Conservation (phyloP, 2,329 filamentous ascomycete species). For the Paecilomyces formosus region DNA sequence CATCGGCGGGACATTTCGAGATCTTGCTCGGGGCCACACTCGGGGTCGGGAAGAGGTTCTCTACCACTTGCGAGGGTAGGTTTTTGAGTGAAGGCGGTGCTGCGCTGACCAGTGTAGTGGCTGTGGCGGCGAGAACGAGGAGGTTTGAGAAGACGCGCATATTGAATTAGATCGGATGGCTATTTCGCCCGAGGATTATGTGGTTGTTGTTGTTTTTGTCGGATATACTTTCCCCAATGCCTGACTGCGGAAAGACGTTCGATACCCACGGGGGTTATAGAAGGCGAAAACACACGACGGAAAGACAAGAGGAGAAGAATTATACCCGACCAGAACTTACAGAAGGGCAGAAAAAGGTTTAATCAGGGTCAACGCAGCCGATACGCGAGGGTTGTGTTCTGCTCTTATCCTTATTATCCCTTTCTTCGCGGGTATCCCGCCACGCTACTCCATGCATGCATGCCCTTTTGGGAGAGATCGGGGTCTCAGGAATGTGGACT, state of each 20-base stretch:
- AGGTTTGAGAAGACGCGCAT: conserved; percentile 3
- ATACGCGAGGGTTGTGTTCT: neutral
- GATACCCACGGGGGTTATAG: neutral
- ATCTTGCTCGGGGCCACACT: neutral
- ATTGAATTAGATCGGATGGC: neutral
- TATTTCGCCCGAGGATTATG: no score
- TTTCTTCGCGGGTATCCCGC: neutral
- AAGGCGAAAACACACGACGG: neutral
- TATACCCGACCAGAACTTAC: neutral
- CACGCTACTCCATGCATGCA: neutral
- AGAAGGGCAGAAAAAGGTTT: neutral
- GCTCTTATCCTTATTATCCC: neutral
- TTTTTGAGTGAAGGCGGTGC: neutral
- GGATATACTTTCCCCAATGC: neutral
- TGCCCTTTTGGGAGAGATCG: neutral
- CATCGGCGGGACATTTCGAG: neutral
- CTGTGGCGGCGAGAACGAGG: neutral
- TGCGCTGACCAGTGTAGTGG: neutral
- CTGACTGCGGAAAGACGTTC: neutral
- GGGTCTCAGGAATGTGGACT: neutral
- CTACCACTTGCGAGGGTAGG: neutral
- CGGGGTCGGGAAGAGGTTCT: neutral
- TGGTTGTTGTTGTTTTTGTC: neutral
- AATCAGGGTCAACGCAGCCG: neutral
- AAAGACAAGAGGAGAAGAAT: neutral